These are phyloP conservation scores for Linum tenue DNA, from an alignment of 345 rosid genomes.

Conservation along the genomic window DNA sequence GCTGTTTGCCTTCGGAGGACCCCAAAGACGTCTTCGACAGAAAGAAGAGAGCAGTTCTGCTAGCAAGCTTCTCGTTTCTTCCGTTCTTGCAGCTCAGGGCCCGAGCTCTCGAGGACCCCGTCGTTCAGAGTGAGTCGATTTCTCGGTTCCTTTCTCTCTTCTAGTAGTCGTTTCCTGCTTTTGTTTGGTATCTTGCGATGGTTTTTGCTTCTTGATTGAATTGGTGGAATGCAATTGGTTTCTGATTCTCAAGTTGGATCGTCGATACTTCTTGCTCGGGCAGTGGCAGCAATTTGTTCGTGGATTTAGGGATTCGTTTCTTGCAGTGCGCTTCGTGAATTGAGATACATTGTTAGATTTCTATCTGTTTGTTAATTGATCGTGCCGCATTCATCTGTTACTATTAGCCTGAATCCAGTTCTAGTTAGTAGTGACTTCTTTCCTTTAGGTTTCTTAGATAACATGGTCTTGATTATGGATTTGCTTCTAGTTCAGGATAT, in stretches of 20 bases:
- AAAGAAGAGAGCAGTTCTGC: constrained; percentile 45
- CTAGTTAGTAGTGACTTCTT: too few relatives aligned
- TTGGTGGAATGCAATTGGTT: background rate
- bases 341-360: too few relatives aligned
- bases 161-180: background rate
- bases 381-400: too few relatives aligned
- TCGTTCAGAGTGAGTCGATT: constrained; percentile 25
- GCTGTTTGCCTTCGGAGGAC: constrained; percentile 32
- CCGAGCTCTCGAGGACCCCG: constrained; percentile 29
- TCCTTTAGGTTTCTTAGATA: too few relatives aligned
- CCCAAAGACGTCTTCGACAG: constrained; percentile 18
- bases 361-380: too few relatives aligned
- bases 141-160: background rate
- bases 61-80: constrained; percentile 61
- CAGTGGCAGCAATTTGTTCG: background rate
- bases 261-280: background rate
- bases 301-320: background rate
- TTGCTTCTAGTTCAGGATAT: too few relatives aligned
- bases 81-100: constrained; percentile 50
- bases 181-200: background rate
- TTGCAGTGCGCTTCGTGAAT: background rate
- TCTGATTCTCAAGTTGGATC: background rate
- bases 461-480: too few relatives aligned
- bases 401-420: too few relatives aligned
- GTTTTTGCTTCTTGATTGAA: background rate